Evolutionary conservation across 2,329 filamentous ascomycete genomes (phyloP).

Genomic region (Esteya vermicola): DNA sequence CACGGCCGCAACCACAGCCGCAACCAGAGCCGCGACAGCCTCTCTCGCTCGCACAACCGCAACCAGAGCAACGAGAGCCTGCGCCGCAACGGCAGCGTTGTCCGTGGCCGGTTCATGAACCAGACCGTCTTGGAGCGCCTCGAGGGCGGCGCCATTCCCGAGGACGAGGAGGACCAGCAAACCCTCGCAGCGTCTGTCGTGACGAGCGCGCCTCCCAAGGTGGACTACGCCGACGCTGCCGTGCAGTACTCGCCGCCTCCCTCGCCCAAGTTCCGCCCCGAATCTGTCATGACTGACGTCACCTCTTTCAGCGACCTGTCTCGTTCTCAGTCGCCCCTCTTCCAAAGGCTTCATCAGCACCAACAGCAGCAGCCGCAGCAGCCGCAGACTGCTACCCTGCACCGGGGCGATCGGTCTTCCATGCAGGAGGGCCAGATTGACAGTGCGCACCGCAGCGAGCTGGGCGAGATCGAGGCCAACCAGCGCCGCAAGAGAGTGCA

Average conservation of each 20-base stretch:
- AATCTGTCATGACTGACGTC: constrained; percentile 9
- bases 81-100: constrained; percentile 38
- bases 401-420: constrained; percentile 17
- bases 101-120: constrained; percentile 38
- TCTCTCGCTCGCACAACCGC: constrained; percentile 34
- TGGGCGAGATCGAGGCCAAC: constrained; percentile 53
- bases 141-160: constrained; percentile 35
- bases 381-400: too few species aligned
- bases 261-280: constrained; percentile 43
- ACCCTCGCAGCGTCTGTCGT: neutral
- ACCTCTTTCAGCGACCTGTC: neutral
- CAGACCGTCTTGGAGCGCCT: constrained; percentile 40
- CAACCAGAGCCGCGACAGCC: constrained; percentile 43
- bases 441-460: constrained; percentile 29
- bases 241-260: constrained; percentile 74
- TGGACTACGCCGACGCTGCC: constrained; percentile 58
- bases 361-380: neutral
- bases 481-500: constrained; percentile 57
- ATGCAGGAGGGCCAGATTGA: constrained; percentile 22
- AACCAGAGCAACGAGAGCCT: constrained; percentile 46
- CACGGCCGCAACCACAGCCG: constrained; percentile 40
- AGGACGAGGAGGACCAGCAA: constrained; percentile 26
- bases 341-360: neutral
- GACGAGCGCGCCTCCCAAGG: constrained; percentile 16
- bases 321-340: neutral